Evolutionary conservation across 257 asterid genomes (phyloP).

Genomic region (Euphrasia confusa): DNA sequence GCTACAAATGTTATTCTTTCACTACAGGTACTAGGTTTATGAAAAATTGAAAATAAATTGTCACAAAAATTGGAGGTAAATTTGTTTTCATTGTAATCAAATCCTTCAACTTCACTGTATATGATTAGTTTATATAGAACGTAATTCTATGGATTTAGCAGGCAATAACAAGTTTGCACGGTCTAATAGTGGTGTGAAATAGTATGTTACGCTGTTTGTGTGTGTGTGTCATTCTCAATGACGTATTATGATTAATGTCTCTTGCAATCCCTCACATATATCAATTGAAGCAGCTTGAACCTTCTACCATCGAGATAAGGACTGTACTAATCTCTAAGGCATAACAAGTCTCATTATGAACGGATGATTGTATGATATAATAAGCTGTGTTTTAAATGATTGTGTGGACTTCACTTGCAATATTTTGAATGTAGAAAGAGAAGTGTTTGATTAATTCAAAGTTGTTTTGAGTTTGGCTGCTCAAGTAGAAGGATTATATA

Average conservation of each 20-base stretch:
- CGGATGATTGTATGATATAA: not conserved
- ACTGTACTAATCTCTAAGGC: constrained; percentile 4
- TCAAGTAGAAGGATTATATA: not conserved
- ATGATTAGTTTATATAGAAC: not conserved
- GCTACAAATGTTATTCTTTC: constrained; percentile 87
- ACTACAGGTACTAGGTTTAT: constrained; percentile 61
- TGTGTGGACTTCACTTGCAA: constrained; percentile 16
- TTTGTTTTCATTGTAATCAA: not conserved
- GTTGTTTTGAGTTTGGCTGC: constrained; percentile 18
- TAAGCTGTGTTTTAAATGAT: not conserved
- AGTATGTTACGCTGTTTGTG: not conserved
- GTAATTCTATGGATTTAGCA: constrained; percentile 12
- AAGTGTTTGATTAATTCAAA: not conserved
- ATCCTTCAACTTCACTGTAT: constrained; percentile 8
- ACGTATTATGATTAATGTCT: constrained; percentile 4
- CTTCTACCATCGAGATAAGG: not conserved
- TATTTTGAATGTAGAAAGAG: constrained; percentile 11
- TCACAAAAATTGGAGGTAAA: constrained; percentile 5
- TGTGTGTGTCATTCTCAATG: not conserved
- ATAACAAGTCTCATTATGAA: constrained; percentile 7
- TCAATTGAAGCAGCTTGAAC: not conserved
- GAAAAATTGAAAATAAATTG: not conserved
- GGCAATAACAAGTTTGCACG: constrained; percentile 13
- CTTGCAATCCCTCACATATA: not conserved
- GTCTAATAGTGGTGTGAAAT: not conserved